A percentile compares a stretch with the other conserved stretches of the same genome.
Evolutionary conservation across 179 eudicot species (phyloP).

Genomic region (Drosera spatulata): DNA sequence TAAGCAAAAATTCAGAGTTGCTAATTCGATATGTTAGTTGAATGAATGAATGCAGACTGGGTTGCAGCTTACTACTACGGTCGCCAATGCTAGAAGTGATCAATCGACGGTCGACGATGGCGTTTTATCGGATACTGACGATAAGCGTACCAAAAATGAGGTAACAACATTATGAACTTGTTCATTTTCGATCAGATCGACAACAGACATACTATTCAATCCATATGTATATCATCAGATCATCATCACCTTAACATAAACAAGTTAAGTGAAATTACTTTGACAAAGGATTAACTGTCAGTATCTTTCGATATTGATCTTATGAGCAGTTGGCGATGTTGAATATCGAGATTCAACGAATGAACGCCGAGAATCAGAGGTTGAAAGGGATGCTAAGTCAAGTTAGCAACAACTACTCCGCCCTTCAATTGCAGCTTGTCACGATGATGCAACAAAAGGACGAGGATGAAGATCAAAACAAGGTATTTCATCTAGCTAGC

Average conservation of each 20-base stretch:
- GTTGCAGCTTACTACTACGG: conserved; percentile 39
- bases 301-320: background rate
- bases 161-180: conserved; percentile 17
- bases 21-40: conserved; percentile 18
- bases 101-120: conserved; percentile 45
- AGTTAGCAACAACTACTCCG: conserved; percentile 32
- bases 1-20: too few relatives aligned
- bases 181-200: background rate
- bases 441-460: conserved; percentile 35
- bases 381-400: conserved; percentile 36
- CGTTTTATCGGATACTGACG: conserved; percentile 21
- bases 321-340: conserved; percentile 20
- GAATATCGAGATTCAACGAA: conserved; percentile 32
- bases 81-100: conserved; percentile 42
- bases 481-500: too few relatives aligned
- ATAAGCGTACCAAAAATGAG: conserved; percentile 33
- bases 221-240: background rate
- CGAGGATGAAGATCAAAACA: conserved; percentile 6
- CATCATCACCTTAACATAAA: background rate
- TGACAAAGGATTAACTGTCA: background rate
- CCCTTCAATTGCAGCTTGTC: conserved; percentile 36
- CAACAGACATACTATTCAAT: background rate
- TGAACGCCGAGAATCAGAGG: conserved; percentile 37
- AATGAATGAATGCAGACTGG: conserved; percentile 27
- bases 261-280: background rate